These are phyloP conservation scores for Stenocarpella maydis DNA, from an alignment of 2,329 filamentous ascomycete species.

Conservation along the genomic window DNA sequence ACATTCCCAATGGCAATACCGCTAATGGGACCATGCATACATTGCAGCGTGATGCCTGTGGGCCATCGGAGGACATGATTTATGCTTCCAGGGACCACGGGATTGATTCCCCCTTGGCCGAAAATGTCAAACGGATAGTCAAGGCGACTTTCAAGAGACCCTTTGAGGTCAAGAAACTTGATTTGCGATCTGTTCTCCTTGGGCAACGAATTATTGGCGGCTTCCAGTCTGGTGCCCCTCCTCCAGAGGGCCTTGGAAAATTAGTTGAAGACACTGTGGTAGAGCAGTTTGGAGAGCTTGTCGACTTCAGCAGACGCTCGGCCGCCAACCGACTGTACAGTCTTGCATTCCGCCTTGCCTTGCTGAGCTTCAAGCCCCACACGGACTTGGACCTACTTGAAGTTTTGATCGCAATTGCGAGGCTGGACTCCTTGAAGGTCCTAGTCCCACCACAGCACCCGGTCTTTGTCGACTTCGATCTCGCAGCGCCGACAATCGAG, in stretches of 20 bases:
- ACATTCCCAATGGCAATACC: too few species aligned
- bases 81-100: background rate
- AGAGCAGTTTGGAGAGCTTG: conserved; percentile 19
- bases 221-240: background rate
- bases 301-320: conserved; percentile 16
- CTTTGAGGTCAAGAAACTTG: background rate
- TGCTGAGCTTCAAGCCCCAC: conserved; percentile 10
- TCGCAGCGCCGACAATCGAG: background rate
- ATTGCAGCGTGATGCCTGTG: background rate
- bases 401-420: background rate
- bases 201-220: conserved; percentile 17
- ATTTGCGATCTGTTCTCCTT: background rate
- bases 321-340: background rate
- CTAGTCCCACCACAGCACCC: conserved; percentile 10
- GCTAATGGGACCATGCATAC: background rate
- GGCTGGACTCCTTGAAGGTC: conserved; percentile 9
- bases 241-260: background rate
- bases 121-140: conserved; percentile 12
- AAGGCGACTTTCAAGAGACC: background rate
- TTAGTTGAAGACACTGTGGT: conserved; percentile 16
- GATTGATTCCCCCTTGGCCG: background rate
- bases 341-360: conserved; percentile 10
- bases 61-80: background rate
- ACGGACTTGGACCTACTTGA: background rate
- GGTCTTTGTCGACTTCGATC: conserved; percentile 21